Base-by-base conservation (phyloP, 2,329 filamentous ascomycete species). In the Dothistroma pini region DNA sequence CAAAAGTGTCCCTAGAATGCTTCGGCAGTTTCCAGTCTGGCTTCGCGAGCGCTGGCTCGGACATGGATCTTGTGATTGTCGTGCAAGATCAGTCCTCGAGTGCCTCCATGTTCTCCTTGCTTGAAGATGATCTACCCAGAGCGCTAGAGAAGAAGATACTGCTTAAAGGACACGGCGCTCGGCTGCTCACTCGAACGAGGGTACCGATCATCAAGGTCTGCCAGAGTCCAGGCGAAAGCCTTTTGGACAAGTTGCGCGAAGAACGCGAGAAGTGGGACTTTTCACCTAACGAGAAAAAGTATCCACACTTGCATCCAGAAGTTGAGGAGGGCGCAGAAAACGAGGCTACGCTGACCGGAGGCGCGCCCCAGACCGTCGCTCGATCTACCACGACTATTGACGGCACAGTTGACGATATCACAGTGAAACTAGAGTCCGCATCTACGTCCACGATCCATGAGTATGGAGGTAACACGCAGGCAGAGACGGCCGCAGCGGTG, bases 141-240 rank as follows among this genome's bases (percentile, higher is more conserved):
- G 71, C 93, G 7, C 75, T 96, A 1, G 91, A 96, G 71, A 89
- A 88, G 72, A 85, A 84, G 2, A 82, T 96, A 12, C 79, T 96
- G 5, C 83, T 89, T 16, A 78, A 83, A 31, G 90, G 89, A 0
- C 85, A 89, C 65, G 91, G 91, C 2, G 91, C 90, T 16, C 84
- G 90, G 4, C 80, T 96, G 3, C 80, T 96, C 2, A 89, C 89
- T 1, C 85, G 86, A 57, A 95, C 91, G 1, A 83, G 91, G 63
- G 89, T 96, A 3, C 91, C 92, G 0, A 96, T 96, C 66, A 88
- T 96, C 72, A 95, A 96, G 72, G 81, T 96, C 16, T 96, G 91
- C 70, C 83, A 93, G 72, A 83, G 78, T 48, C 91, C 91, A 1
- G 81, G 84, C 0, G 75, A 81, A 1, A 79, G 83, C 59, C 79